Conservation (phyloP, 805 yeast species). For the Starmerella khaoyaiensis region DNA sequence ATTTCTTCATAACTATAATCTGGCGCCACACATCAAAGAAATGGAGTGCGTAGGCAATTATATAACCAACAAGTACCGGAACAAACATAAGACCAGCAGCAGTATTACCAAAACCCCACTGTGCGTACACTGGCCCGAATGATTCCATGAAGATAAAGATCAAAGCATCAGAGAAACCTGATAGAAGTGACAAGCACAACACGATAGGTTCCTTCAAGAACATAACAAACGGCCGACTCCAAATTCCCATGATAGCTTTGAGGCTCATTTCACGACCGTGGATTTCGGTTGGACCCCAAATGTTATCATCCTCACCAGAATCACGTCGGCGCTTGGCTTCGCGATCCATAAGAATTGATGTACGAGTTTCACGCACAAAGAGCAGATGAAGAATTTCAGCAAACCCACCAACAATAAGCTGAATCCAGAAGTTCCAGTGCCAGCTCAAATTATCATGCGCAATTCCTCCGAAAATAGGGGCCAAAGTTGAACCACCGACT, state of each 20-base stretch:
- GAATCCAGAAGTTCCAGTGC: conserved; percentile 55
- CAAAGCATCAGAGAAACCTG: conserved; percentile 34
- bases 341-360: conserved; percentile 28
- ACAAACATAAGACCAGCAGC: conserved; percentile 28
- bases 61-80: conserved; percentile 30
- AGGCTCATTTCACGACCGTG: conserved; percentile 11
- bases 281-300: conserved; percentile 31
- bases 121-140: conserved; percentile 27
- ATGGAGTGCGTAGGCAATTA: conserved; percentile 30
- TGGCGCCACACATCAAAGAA: conserved; percentile 30
- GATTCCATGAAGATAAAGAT: conserved; percentile 33
- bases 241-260: conserved; percentile 16
- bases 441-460: conserved; percentile 39
- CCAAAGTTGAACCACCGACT: conserved; percentile 39
- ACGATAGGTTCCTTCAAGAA: conserved; percentile 32
- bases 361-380: conserved; percentile 30
- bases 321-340: conserved; percentile 31
- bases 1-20: conserved; percentile 24
- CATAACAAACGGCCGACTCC: conserved; percentile 34
- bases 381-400: conserved; percentile 31
- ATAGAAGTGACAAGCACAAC: conserved; percentile 30
- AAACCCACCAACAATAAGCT: conserved; percentile 41
- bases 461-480: conserved; percentile 40
- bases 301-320: conserved; percentile 27
- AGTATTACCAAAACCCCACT: conserved; percentile 29